A percentile compares a stretch with the other conserved stretches of the same genome.
These are phyloP conservation scores for Wickerhamomyces hampshirensis DNA, from an alignment of 805 yeast species.

Conservation along the genomic window DNA sequence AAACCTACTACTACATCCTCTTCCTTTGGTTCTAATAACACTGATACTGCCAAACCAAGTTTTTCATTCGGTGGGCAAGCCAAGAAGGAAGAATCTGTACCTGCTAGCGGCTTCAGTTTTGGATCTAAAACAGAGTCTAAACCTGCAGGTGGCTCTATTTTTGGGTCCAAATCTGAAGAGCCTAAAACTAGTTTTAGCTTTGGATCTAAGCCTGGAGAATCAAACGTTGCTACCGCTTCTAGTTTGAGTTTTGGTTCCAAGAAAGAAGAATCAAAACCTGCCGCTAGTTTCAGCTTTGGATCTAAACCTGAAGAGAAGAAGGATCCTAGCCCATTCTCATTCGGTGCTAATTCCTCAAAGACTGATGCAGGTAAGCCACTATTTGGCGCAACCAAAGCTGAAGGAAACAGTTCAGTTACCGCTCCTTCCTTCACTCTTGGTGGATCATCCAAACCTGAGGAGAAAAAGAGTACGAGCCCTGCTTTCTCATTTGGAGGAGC, in stretches of 20 bases:
- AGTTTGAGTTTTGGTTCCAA: constrained; percentile 19
- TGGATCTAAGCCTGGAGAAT: constrained; percentile 12
- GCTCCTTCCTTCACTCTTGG: constrained; percentile 3
- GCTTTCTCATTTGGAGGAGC: constrained; percentile 11
- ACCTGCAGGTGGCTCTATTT: no score
- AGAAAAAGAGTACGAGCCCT: constrained; percentile 1
- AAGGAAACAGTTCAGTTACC: neutral
- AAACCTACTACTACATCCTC: neutral
- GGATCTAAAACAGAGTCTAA: no score
- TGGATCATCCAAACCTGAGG: constrained; percentile 2
- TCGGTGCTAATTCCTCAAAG: constrained; percentile 1
- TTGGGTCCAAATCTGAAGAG: neutral
- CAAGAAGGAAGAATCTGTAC: no score
- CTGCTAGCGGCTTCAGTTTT: no score
- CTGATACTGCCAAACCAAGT: neutral
- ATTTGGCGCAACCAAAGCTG: no score
- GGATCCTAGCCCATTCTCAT: constrained; percentile 1
- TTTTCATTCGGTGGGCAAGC: neutral
- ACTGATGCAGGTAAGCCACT: neutral
- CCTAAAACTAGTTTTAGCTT: constrained; percentile 16
- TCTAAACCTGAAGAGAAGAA: constrained; percentile 5
- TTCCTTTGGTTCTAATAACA: neutral
- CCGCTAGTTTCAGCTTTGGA: constrained; percentile 3
- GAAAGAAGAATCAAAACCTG: neutral
- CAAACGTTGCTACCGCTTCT: constrained; percentile 12